Base-by-base conservation (phyloP, 805 yeast species). In the Maudiozyma serrabonitensis region DNA sequence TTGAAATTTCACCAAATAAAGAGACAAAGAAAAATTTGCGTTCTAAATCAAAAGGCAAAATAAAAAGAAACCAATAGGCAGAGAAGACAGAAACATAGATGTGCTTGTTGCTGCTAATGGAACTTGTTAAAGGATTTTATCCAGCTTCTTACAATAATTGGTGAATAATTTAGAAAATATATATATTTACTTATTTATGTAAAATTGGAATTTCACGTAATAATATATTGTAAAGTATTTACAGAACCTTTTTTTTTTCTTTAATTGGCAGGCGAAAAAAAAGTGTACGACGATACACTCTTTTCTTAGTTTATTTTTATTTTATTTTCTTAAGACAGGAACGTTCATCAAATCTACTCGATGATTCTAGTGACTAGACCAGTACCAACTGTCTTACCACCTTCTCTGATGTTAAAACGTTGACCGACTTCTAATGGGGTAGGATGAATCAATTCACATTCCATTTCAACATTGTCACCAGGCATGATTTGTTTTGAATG, bases 391-490 rank as follows among this genome's bases (percentile, higher is more conserved):
- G 99, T 93, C 77, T 85, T 87, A 70, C 97, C 97, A 75, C 98
- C 97, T 78, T 93, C 99, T 82, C 99, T 93, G 71, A 93, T 79
- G 82, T 93, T 93, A 85, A 93, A 93, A 75, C 98, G 87, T 79
- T 90, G 96, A 71, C 95, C 95, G 63, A 84, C 83, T 79, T 93
- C 99, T 56, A 93, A 66, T 54, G 98, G 95, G 60, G 95, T 87
- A 69, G 95, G 93, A 75, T 80, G 87, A 56, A 85, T 82, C 67
- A 91, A 78, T 68, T 84, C 85, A 68, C 91, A 87, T 66, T 81
- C 82, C 96, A 93, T 87, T 79, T 93, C 99, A 56, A 89, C 80
- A 73, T 93, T 93, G 79, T 93, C 99, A 76, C 99, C 99, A 56
- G 99, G 99, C 78, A 87, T 79, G 62, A 93, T 87, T 81, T 86